A percentile compares a stretch with the other conserved stretches of the same genome.
Evolutionary conservation across 129 eudicot species (phyloP).

Genomic region (Apium graveolens): DNA sequence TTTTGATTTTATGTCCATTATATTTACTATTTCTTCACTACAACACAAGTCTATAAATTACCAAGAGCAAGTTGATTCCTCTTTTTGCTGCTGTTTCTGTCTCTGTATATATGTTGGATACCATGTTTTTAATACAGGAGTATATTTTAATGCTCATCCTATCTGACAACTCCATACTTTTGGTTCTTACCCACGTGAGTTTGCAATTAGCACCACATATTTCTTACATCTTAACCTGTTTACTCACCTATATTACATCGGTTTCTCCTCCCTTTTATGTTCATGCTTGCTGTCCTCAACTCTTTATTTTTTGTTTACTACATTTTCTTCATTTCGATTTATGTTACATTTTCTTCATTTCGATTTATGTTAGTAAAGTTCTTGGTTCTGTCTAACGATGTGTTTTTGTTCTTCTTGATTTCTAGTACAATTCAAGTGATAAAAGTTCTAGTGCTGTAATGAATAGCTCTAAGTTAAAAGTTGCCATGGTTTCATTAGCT

Average conservation of each 20-base stretch:
- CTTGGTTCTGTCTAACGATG: background rate
- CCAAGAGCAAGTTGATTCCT: background rate
- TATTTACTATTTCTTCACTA: background rate
- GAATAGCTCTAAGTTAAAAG: slow-evolving; percentile 1
- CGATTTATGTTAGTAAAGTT: background rate
- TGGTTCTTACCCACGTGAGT: slow-evolving; percentile 8
- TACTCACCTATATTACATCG: slow-evolving; percentile 2
- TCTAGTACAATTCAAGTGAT: background rate
- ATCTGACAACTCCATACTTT: slow-evolving; percentile 8
- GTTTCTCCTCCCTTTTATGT: background rate
- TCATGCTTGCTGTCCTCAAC: background rate
- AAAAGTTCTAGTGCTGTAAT: background rate
- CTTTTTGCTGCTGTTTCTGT: slow-evolving; percentile 1
- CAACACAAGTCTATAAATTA: background rate
- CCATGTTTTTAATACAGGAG: background rate
- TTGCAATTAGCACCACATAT: slow-evolving; percentile 7
- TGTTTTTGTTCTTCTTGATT: background rate
- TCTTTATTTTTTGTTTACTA: background rate
- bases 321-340: background rate
- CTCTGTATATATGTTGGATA: background rate
- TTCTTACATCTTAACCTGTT: background rate
- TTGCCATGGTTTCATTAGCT: slow-evolving; percentile 55
- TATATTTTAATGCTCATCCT: background rate
- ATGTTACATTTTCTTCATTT: background rate
- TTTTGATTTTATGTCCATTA: background rate